These are phyloP conservation scores for Crataegus laevigata DNA, from an alignment of 306 rosid species.

Conservation along the genomic window DNA sequence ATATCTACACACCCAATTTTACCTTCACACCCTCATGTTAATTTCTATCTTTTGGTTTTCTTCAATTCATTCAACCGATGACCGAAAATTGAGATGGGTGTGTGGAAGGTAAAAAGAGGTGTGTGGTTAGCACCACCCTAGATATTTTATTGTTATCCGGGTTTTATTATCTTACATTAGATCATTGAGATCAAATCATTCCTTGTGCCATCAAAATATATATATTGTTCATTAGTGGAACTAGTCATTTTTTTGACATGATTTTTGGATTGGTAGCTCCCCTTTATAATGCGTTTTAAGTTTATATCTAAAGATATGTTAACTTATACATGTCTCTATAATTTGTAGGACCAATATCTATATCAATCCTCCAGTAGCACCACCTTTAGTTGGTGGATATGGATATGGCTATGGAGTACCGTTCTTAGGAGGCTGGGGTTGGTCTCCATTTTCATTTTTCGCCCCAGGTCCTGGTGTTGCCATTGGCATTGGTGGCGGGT, in stretches of 20 bases:
- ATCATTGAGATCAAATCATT: background rate
- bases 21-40: too few relatives aligned
- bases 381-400: conserved; percentile 85
- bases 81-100: too few relatives aligned
- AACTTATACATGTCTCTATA: background rate
- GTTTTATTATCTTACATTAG: background rate
- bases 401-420: conserved; percentile 78
- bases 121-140: too few relatives aligned
- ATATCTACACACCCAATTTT: too few relatives aligned
- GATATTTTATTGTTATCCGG: too few relatives aligned
- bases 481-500: conserved; percentile 82
- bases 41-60: too few relatives aligned
- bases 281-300: background rate
- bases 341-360: conserved; percentile 73
- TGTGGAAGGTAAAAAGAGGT: too few relatives aligned
- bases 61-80: too few relatives aligned
- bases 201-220: background rate
- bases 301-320: background rate
- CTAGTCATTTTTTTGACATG: background rate
- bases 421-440: conserved; percentile 86
- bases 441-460: conserved; percentile 96
- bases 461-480: conserved; percentile 88
- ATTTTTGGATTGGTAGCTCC: background rate
- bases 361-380: conserved; percentile 78
- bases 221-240: background rate